Evolutionary conservation across 768 basidiomycete genomes (phyloP), one percentile per base, ranked within the genome.

Genomic region (Pulveroboletus ravenelii): DNA sequence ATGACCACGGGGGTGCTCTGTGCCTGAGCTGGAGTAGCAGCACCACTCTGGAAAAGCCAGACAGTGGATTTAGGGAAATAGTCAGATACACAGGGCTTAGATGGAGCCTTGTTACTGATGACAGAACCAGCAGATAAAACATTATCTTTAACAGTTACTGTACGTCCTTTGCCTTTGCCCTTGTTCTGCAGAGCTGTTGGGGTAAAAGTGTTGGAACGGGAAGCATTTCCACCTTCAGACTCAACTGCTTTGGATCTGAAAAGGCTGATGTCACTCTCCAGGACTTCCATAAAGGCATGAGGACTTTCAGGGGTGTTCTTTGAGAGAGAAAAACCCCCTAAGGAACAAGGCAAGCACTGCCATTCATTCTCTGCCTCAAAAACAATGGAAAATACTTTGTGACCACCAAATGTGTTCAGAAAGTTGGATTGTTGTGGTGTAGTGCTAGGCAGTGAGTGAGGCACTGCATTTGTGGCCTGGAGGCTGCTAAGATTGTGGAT

Each of bases 241-340:
- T 66, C 68, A n/a, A 61, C 62, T 34, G 59, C 57, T 23, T 67
- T 63, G 1, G 60, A 59, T 44, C 56, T 63, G 52, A 72, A 69
- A 39, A 62, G 32, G 48, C 66, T 71, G 43, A 63, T 58, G 45
- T 75, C 74, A 47, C 70, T 72, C 34, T 74, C 72, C 29, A 87
- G 62, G 32, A 75, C 71, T 64, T 85, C 83, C 14, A 85, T 79
- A 61, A 78, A 86, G 3, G 81, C 85, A 67, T 85, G 84, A 4
- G 81, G 77, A 45, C 71, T 75, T 20, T 73, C 70, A 41, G 63
- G 57, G 35, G 65, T 62, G 5, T 66, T 62, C 35, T 52, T 54
- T 30, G 63, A 63, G 31, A 63, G 56, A 56, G 77, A 74, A 15
- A 81, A 60, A 23, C 71, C 75, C 29, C 72, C 71, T 13, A 78